Base-by-base conservation (phyloP, 108 stramenopile species). In the Schizochytrium sp. region DNA sequence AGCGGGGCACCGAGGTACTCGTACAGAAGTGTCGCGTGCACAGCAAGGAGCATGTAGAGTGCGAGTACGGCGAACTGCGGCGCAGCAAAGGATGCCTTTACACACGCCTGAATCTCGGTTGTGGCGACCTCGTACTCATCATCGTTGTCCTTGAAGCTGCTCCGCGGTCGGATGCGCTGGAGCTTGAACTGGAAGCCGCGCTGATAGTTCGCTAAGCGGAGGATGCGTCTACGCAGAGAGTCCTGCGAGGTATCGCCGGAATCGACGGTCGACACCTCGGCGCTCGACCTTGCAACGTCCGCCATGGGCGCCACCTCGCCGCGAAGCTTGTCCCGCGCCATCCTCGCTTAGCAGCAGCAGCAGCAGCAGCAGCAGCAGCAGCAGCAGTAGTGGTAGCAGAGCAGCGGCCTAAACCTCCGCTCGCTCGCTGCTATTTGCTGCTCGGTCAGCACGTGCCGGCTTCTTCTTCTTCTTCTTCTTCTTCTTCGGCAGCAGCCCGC, bases 21-120 rank as follows among this genome's bases (percentile, higher is more conserved):
- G 87, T 91, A 91, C 60, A 87, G 87, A 25, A 83, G 60, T 3
- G 76, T 89, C n/a, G 60, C 87, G 60, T 91, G 88, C 55, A 91
- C 91, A 12, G 89, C 44, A 19, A 91, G 44, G 25, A 91, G 89
- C 76, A 88, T 91, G 87, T 76, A 72, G 14, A 91, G 58, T n/a
- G 87, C n/a, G 53, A 89, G 59, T 1, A 88, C 83, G 25, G 58
- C 34, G 47, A 91, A 89, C 45, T 90, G 91, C 43, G 89, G 91
- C n/a, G 60, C 72, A 23, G 60, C 91, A 51, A 45, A 83, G 6
- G 76, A 83, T 8, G 28, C 45, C 51, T 83, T 83, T 43, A 83
- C 76, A 45, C 76, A 83, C 45, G 45, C 4, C 48, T 23, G n/a
- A 16, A 83, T 53, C 51, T 47, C 51, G 48, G 48, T 6, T 16